phyloP scores from a whole-genome alignment of 306 rosid species.

The Hylodesmum podocarpum region DNA sequence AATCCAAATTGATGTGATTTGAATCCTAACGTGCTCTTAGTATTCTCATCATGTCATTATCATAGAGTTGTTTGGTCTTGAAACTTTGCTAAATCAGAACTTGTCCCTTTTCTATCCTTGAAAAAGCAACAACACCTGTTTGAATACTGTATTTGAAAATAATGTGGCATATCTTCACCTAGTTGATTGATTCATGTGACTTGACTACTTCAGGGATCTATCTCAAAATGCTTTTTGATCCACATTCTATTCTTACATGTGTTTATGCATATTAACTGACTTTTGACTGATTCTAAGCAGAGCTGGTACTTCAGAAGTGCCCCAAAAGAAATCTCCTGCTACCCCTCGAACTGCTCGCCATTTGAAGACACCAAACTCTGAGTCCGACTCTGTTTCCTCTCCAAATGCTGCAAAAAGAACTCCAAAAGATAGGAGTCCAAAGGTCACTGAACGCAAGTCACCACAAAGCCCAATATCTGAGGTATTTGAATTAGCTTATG shows the following conservation, averaged over 20 bases:
- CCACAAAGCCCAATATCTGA: slow-evolving; percentile 61
- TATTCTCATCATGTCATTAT: no score
- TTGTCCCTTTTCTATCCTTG: no score
- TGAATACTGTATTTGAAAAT: no score
- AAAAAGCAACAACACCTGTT: no score
- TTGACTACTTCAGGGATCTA: no score
- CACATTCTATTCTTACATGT: no score
- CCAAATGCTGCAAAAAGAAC: slow-evolving; percentile 49
- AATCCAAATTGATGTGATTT: no score
- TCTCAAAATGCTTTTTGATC: slow-evolving; percentile 6
- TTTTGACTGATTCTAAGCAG: slow-evolving; percentile 41
- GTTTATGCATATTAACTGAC: slow-evolving; percentile 11
- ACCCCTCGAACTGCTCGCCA: slow-evolving; percentile 57
- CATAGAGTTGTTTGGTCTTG: no score
- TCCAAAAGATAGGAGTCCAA: slow-evolving; percentile 63
- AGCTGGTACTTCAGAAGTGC: slow-evolving; percentile 56
- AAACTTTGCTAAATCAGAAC: no score
- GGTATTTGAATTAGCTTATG: slow-evolving; percentile 42
- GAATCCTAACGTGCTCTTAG: no score
- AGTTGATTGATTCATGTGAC: no score
- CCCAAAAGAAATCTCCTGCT: slow-evolving; percentile 62
- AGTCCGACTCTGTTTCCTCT: slow-evolving; percentile 51
- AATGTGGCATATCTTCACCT: no score
- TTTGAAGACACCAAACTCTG: slow-evolving; percentile 49
- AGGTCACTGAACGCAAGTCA: slow-evolving; percentile 56